Base-by-base conservation (phyloP, 495 filamentous ascomycete genomes). In the Cenococcum geophilum region DNA sequence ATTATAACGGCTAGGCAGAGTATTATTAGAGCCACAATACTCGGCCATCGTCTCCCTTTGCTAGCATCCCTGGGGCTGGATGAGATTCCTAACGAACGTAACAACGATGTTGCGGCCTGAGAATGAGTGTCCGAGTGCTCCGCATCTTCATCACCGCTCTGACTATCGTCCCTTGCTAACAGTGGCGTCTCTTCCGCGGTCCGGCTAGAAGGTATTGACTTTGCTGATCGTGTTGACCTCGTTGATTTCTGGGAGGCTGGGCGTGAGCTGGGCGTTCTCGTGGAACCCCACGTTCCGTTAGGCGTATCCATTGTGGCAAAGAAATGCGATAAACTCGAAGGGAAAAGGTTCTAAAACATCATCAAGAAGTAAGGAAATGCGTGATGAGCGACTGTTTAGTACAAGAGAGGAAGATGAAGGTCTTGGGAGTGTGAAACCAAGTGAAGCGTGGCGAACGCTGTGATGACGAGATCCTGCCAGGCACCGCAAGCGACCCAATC, bases 161-260 rank as follows among this genome's bases (percentile, higher is more conserved):
- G 4, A 18, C 40, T 45, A 52, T 75, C 74, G 22, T 76, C 74
- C 70, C 68, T 60, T 35, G 76, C 76, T 34, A 84, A 70, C 21
- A 85, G 72, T n/a, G 82, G 82, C 11, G 82, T 83, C 60, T 77
- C 73, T 65, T 85, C 82, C 61, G 69, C 65, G 4, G 73, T 63
- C 10, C 67, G 69, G 10, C 71, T 59, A 6, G 66, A 67, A 16
- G 58, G 70, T 25, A 70, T 23, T 34, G 66, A 68, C 16, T 40
- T 55, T 12, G 57, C 48, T 32, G 65, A 64, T 43, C 50, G 62
- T 21, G 60, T 60, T 4, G 68, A 71, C n/a, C 68, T 48, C 49
- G 72, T 57, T 66, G 70, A 75, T 45, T 64, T 62, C 32, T 60
- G 68, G 18, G 75, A 76, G 21, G 66, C 51, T 35, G 72, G 71